Base-by-base conservation (phyloP, 116 monocot genomes). In the Zostera marina region DNA sequence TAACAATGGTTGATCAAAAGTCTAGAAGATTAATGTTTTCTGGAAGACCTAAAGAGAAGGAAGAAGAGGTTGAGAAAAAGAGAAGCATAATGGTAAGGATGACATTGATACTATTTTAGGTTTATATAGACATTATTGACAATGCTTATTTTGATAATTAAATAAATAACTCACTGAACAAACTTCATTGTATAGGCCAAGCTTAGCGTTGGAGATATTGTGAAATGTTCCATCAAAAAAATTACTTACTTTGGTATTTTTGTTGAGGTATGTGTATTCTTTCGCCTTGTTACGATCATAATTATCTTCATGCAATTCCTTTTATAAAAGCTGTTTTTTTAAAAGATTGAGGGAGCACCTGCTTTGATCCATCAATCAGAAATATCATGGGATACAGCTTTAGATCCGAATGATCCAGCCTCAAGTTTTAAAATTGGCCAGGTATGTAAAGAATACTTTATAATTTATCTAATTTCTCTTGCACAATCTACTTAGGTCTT, bases 161-260 rank as follows among this genome's bases (percentile, higher is more conserved):
- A 51, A 19, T 17, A 51, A 41, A 41, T 3, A 16, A 43, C 41
- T 19, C 0, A 56, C 38, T 16, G 21, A 24, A 53, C 23, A 4
- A 7, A 42, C 22, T 66, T 43, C 22, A 46, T 60, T 62, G 3
- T 75, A 15, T 82, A 96, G 94, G 79, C 73, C 54, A 85, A 68
- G 69, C 85, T 96, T 55, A 74, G 61, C 53, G 58, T 88, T 70
- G 89, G 94, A 22, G 94, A 96, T 67, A 69, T 96, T 47, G 80
- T 96, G 49, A 76, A 88, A 62, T 88, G 85, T 25, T 63, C 68
- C 68, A 68, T 96, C 56, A 79, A 63, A 56, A 82, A 75, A 66
- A 82, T 96, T 40, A 77, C 85, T 14, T 88, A 85, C 52, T 85
- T 85, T 76, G 94, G 94, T 53, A 88, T 96, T 62, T 96, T 96